Evolutionary conservation across 768 basidiomycete species (phyloP), one percentile per base, ranked within the genome.

Genomic region (Suillus fuscotomentosus): DNA sequence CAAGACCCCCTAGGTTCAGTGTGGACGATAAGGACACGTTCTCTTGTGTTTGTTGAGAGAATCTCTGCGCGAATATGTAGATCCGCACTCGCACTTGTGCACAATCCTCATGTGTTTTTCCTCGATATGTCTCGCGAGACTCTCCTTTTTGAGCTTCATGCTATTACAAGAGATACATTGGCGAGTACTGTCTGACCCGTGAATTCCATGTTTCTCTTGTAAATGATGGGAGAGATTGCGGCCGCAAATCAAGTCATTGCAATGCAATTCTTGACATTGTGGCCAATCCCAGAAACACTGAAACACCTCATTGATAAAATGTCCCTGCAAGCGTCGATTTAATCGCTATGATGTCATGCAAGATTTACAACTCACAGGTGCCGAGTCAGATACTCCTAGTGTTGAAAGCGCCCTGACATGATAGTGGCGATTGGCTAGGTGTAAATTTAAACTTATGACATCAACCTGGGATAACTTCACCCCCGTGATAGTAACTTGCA

Each of bases 21-120:
- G 31, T 31, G 31, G 31, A 31, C 31, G 31, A 31, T 31, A 31
- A 31, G 31, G 31, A 31, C 31, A 31, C 31, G 31, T 31, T 31
- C 5, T n/a, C 24, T 60, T 67, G 27, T 76, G 75, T 0, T 34
- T 2, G 4, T 65, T 60, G 73, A 75, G 63, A 0, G 66, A 66
- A 2, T 70, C 66, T 31, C 64, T 63, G 11, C 75, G 73, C 3
- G 65, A 73, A 57, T 69, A 75, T 3, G 53, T 2, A 1, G 20
- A 1, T 0, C 9, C 11, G 22, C 73, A 75, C 13, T 66, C 64
- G 24, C 75, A 75, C 0, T 64, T 64, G 70, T 73, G 68, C 3
- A 45, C 51, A 42, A 64, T 67, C 17, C 38, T 57, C 2, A 75
- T 61, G 27, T 76, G 75, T 2, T 3, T 64, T 15, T 75, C 75